These are phyloP conservation scores for Calocybe cyanea DNA, from an alignment of 768 basidiomycete species.

Conservation along the genomic window DNA sequence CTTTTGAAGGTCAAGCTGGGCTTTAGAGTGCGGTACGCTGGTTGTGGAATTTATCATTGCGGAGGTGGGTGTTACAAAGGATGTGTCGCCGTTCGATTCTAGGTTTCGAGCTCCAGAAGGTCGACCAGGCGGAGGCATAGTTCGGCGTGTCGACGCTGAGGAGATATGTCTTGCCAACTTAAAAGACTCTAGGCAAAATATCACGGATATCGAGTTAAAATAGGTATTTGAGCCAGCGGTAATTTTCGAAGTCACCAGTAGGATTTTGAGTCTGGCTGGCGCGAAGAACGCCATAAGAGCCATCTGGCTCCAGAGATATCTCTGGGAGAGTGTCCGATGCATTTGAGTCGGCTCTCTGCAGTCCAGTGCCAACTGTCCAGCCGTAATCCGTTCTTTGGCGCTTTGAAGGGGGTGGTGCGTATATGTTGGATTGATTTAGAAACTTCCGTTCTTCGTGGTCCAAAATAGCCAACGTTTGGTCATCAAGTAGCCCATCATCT, in stretches of 20 bases:
- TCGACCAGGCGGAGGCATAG: not conserved
- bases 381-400: conserved; percentile 49
- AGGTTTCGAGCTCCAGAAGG: conserved; percentile 5
- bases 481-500: conserved; percentile 64
- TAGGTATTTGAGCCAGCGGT: not conserved
- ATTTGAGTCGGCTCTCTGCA: conserved; percentile 23
- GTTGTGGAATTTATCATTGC: not conserved
- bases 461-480: conserved; percentile 54
- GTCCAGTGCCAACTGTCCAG: conserved; percentile 34
- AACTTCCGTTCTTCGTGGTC: conserved; percentile 55
- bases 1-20: conserved; percentile 12
- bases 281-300: conserved; percentile 45
- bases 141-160: not conserved
- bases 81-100: not conserved
- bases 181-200: not conserved
- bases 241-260: not conserved
- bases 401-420: conserved; percentile 42
- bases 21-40: not conserved
- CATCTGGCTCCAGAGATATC: conserved; percentile 55
- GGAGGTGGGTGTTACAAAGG: not conserved
- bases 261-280: conserved; percentile 9
- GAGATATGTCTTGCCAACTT: not conserved
- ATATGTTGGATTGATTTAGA: conserved; percentile 22
- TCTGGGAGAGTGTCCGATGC: conserved; percentile 58
- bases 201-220: not conserved